Conservation (phyloP, 352 stramenopile species). For the Bremia lactucae region DNA sequence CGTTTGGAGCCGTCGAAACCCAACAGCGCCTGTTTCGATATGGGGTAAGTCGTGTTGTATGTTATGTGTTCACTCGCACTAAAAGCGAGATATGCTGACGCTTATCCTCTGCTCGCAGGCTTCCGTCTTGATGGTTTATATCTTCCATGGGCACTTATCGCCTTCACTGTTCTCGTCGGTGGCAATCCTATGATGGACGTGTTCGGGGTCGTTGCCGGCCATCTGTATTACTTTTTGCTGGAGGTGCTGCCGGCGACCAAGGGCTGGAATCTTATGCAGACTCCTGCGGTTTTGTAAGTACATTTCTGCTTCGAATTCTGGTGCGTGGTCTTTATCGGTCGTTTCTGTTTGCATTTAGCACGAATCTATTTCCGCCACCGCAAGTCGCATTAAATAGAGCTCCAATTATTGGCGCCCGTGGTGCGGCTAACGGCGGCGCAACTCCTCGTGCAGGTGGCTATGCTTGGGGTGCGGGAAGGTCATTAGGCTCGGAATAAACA, state of each 20-base stretch:
- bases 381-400: conserved; percentile 27
- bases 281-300: conserved; percentile 68
- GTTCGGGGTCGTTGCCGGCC: conserved; percentile 73
- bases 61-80: too few relatives aligned
- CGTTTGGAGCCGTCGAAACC: conserved; percentile 84
- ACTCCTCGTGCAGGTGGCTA: conserved; percentile 44
- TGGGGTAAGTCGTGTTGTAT: conserved; percentile 53
- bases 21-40: conserved; percentile 69
- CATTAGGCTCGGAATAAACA: conserved; percentile 30
- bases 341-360: too few relatives aligned
- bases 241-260: conserved; percentile 82
- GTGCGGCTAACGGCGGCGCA: conserved; percentile 18
- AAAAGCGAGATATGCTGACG: neutral
- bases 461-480: conserved; percentile 52
- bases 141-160: conserved; percentile 83
- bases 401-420: conserved; percentile 57
- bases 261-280: conserved; percentile 77
- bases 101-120: conserved; percentile 17
- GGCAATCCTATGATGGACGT: conserved; percentile 82
- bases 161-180: conserved; percentile 81
- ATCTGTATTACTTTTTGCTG: conserved; percentile 87
- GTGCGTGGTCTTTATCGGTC: too few relatives aligned
- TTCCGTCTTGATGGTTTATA: conserved; percentile 85
- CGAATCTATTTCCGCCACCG: conserved; percentile 58
- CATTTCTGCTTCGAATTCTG: conserved; percentile 1